Conservation (phyloP, 805 yeast genomes). For the Blastobotrys chiropterorum region DNA sequence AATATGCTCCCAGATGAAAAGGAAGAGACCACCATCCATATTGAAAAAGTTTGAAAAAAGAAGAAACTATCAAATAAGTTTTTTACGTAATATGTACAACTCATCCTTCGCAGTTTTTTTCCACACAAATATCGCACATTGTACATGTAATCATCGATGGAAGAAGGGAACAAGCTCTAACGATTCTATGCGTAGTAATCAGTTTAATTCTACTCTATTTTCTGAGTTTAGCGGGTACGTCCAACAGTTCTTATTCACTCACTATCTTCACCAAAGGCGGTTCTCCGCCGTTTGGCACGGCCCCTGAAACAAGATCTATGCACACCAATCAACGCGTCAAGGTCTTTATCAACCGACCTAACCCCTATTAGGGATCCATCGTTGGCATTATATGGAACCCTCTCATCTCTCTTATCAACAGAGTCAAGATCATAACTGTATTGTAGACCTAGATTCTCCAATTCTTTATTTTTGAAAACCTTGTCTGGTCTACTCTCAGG, state of each 20-base stretch:
- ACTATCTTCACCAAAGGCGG: no score
- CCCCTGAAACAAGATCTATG: background rate
- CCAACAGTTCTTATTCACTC: no score
- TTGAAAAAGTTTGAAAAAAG: background rate
- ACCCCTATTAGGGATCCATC: background rate
- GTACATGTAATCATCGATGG: no score
- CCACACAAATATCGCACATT: no score
- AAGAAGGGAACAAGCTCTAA: no score
- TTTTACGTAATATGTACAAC: background rate
- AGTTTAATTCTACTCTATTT: no score
- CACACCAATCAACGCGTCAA: background rate
- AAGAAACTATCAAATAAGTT: background rate
- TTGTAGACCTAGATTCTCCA: background rate
- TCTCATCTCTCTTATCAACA: background rate
- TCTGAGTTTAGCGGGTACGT: no score
- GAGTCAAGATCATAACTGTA: background rate
- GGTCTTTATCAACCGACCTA: background rate
- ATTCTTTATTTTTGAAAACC: background rate
- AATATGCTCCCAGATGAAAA: background rate
- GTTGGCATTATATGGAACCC: background rate
- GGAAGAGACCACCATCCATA: background rate
- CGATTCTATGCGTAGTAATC: no score
- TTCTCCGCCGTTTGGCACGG: background rate
- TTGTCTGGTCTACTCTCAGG: background rate
- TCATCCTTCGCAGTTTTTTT: no score